Conservation (phyloP, 306 rosid species). For the Citrullus amarus region DNA sequence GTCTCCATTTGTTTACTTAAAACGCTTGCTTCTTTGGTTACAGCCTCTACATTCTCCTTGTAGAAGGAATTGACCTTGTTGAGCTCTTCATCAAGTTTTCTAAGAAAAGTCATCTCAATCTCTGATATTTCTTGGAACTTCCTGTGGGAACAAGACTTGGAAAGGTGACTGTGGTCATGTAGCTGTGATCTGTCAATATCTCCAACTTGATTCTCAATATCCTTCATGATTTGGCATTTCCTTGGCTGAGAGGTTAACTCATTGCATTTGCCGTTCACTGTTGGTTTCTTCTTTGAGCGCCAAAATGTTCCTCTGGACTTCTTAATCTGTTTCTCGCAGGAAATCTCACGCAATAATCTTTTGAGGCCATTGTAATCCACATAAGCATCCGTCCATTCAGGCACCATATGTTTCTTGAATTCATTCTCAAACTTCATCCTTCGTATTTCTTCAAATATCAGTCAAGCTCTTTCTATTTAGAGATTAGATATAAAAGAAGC, state of each 20-base stretch:
- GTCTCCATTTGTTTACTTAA: slow-evolving; percentile 59
- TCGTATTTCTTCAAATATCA: not conserved
- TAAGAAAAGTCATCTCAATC: slow-evolving; percentile 37
- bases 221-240: slow-evolving; percentile 11
- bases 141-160: slow-evolving; percentile 32
- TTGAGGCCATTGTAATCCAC: not conserved
- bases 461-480: not conserved
- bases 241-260: slow-evolving; percentile 18
- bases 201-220: slow-evolving; percentile 38
- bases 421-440: slow-evolving; percentile 5
- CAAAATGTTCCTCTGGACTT: not conserved
- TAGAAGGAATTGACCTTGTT: slow-evolving; percentile 52
- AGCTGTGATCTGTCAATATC: slow-evolving; percentile 11
- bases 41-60: slow-evolving; percentile 35
- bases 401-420: slow-evolving; percentile 9
- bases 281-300: slow-evolving; percentile 19
- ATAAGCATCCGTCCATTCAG: not conserved
- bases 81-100: slow-evolving; percentile 43
- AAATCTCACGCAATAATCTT: not conserved
- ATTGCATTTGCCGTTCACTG: slow-evolving; percentile 12
- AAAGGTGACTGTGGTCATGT: not conserved
- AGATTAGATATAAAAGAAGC: too few species aligned
- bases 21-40: slow-evolving; percentile 37
- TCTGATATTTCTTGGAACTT: slow-evolving; percentile 40
- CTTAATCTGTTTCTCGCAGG: not conserved